phyloP scores from a whole-genome alignment of 1,139 yeast genomes.

The Saccharomyces hybrid region DNA sequence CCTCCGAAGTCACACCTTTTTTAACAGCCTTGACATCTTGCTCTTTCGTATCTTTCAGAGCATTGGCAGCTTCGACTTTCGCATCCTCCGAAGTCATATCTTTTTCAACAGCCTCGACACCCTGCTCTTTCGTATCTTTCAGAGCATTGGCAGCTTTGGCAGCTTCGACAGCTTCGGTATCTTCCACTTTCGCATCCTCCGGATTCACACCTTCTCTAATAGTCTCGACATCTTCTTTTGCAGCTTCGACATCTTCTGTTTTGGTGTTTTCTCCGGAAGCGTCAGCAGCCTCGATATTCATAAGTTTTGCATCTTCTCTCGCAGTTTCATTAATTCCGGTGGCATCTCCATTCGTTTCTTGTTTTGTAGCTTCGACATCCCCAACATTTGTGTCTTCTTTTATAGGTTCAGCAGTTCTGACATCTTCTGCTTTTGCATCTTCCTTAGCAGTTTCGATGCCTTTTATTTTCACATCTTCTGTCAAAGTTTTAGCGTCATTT shows the following conservation, averaged over 20 bases:
- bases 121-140: too few relatives aligned
- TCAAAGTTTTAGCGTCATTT: not conserved
- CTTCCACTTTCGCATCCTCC: not conserved
- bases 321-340: not conserved
- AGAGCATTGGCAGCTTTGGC: too few relatives aligned
- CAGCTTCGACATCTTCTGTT: not conserved
- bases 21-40: too few relatives aligned
- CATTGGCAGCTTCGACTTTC: not conserved
- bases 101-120: too few relatives aligned
- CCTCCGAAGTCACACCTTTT: not conserved
- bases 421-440: not conserved
- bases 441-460: not conserved
- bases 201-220: not conserved
- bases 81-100: too few relatives aligned
- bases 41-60: not conserved
- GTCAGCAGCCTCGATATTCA: not conserved
- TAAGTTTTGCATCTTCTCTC: not conserved
- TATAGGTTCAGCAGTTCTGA: not conserved
- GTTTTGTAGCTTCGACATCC: not conserved
- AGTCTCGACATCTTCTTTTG: not conserved
- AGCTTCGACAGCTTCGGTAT: too few relatives aligned
- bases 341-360: not conserved
- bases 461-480: not conserved
- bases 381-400: not conserved
- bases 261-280: not conserved